Evolutionary conservation across 1,284 basidiomycete genomes (phyloP).

Genomic region (Leccinum fuscescens): DNA sequence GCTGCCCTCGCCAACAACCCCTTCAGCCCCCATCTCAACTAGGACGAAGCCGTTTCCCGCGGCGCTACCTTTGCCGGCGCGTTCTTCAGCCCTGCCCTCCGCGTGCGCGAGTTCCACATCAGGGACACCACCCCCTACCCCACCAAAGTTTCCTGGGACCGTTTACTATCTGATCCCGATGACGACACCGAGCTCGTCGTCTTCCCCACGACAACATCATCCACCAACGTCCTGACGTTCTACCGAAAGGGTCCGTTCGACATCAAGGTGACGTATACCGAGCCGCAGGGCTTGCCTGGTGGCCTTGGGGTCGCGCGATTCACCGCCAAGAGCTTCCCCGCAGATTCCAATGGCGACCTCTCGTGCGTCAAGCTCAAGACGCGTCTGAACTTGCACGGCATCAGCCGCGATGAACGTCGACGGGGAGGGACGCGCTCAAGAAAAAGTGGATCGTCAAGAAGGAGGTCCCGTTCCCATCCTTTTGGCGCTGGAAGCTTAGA

Average conservation of each 20-base stretch:
- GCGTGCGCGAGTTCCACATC: constrained; percentile 88
- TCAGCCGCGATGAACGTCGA: constrained; percentile 73
- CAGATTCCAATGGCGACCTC: constrained; percentile 67
- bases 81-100: background rate
- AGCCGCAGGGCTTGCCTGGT: constrained; percentile 68
- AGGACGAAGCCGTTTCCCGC: constrained; percentile 91
- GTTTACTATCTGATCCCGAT: constrained; percentile 69
- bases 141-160: constrained; percentile 86
- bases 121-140: constrained; percentile 83
- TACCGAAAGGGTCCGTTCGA: constrained; percentile 86
- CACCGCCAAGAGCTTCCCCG: constrained; percentile 77
- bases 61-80: constrained; percentile 58
- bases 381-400: constrained; percentile 80
- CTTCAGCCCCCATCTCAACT: constrained; percentile 54
- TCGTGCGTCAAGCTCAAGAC: constrained; percentile 88
- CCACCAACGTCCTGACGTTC: constrained; percentile 94
- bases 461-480: constrained; percentile 69
- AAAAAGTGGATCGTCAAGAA: constrained; percentile 86
- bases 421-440: constrained; percentile 60
- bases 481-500: constrained; percentile 15
- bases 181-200: constrained; percentile 88
- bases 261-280: constrained; percentile 79
- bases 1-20: no score
- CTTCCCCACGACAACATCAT: constrained; percentile 82
- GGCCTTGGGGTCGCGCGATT: constrained; percentile 69